Evolutionary conservation across 805 yeast species (phyloP).

Genomic region (Saccharomycopsis javanensis): DNA sequence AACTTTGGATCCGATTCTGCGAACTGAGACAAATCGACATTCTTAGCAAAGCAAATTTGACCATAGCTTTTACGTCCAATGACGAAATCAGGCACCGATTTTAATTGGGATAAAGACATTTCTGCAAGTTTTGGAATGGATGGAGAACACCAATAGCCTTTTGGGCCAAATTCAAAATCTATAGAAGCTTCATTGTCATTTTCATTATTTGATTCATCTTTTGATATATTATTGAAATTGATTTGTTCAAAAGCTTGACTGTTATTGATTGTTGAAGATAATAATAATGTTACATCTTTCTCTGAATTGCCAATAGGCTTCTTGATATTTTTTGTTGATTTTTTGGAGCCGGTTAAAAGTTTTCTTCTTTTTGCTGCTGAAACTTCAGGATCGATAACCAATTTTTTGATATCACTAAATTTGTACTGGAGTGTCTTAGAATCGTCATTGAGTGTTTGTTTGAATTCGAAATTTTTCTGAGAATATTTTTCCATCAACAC

Average conservation of each 20-base stretch:
- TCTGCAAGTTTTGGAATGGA: constrained; percentile 39
- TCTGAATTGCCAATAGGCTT: background rate
- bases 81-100: constrained; percentile 51
- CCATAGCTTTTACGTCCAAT: constrained; percentile 63
- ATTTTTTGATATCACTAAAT: constrained; percentile 24
- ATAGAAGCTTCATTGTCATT: background rate
- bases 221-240: background rate
- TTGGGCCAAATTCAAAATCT: constrained; percentile 12
- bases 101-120: constrained; percentile 38
- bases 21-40: constrained; percentile 58
- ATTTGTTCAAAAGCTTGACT: background rate
- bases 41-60: constrained; percentile 51
- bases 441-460: background rate
- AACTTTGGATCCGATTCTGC: constrained; percentile 25
- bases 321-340: background rate
- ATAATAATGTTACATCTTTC: background rate
- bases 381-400: constrained; percentile 33
- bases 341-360: constrained; percentile 25
- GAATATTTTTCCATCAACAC: constrained; percentile 7
- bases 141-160: constrained; percentile 72
- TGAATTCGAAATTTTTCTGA: constrained; percentile 6
- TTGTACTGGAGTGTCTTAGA: background rate
- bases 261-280: background rate
- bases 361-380: constrained; percentile 35
- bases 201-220: background rate